Conservation (phyloP, 2,329 filamentous ascomycete species). For the Exophiala spinifera region DNA sequence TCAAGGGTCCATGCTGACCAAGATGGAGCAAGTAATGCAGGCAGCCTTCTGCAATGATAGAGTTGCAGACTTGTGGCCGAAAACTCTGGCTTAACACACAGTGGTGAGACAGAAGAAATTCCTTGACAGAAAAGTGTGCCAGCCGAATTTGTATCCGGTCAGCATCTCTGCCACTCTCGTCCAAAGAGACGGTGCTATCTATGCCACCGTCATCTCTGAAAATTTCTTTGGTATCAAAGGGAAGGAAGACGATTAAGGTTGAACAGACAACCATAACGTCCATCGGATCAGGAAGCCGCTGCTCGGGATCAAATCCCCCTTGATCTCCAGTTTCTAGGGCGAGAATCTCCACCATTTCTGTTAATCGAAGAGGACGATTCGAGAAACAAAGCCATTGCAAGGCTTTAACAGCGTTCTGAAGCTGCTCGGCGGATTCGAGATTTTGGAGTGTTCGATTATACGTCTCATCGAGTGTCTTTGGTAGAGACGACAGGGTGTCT, state of each 20-base stretch:
- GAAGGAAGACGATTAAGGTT: conserved; percentile 18
- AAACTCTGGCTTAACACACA: neutral
- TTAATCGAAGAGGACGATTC: conserved; percentile 1
- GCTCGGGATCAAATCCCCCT: conserved; percentile 12
- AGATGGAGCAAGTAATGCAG: conserved; percentile 13
- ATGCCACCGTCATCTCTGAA: neutral
- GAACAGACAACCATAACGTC: conserved; percentile 28
- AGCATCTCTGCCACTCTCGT: too few species aligned
- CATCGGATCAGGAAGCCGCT: conserved; percentile 11
- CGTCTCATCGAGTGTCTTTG: conserved; percentile 29
- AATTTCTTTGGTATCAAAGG: conserved; percentile 2
- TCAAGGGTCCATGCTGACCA: conserved; percentile 1
- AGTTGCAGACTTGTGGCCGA: conserved; percentile 5
- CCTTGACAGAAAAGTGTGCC: conserved; percentile 30
- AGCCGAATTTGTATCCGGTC: conserved; percentile 24
- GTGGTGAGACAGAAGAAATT: conserved; percentile 25
- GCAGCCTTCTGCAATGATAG: conserved; percentile 10
- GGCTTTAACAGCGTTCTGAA: conserved; percentile 6
- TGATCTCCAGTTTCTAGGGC: conserved; percentile 11
- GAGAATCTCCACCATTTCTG: conserved; percentile 16
- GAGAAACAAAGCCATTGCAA: conserved; percentile 17
- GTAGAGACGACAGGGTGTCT: conserved; percentile 24
- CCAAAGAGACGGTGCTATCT: too few species aligned
- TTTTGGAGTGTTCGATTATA: conserved; percentile 16
- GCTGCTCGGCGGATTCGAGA: conserved; percentile 3